phyloP scores from a whole-genome alignment of 2,329 filamentous ascomycete genomes.

The Fusarium aywerte region DNA sequence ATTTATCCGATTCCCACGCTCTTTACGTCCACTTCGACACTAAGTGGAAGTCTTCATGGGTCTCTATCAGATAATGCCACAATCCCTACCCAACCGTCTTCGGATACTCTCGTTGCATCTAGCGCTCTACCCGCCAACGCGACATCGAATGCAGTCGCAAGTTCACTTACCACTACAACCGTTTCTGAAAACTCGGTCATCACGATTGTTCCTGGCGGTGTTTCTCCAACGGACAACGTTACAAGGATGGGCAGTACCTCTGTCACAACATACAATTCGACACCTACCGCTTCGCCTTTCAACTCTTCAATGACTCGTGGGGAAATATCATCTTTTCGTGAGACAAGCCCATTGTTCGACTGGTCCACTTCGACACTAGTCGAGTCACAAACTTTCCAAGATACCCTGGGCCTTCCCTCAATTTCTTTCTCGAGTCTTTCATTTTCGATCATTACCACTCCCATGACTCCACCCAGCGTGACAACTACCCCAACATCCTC shows the following conservation, averaged over 20 bases:
- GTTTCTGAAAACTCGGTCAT: constrained; percentile 24
- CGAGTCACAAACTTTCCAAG: neutral
- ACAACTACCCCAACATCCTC: constrained; percentile 2
- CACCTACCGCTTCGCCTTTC: constrained; percentile 4
- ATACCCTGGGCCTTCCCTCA: neutral
- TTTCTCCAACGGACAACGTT: constrained; percentile 15
- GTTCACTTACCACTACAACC: constrained; percentile 19
- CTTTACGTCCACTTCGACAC: neutral
- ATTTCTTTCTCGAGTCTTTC: constrained; percentile 16
- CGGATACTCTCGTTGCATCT: constrained; percentile 9
- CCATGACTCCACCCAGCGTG: constrained; percentile 20
- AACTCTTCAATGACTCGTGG: constrained; percentile 11
- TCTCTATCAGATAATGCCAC: constrained; percentile 1
- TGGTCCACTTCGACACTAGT: constrained; percentile 36
- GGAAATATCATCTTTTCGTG: neutral
- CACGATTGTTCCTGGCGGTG: constrained; percentile 32
- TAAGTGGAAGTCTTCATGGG: neutral
- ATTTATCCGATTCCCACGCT: constrained; percentile 12
- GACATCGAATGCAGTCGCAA: constrained; percentile 1
- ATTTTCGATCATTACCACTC: constrained; percentile 19
- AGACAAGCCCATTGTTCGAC: constrained; percentile 11
- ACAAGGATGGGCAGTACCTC: constrained; percentile 10
- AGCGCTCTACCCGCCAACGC: constrained; percentile 15
- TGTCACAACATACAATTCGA: constrained; percentile 8
- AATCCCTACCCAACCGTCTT: neutral